Percentiles rank a stretch among this genome's conserved stretches.
Evolutionary conservation across 768 basidiomycete genomes (phyloP).

Genomic region (Termitomyces sp.): DNA sequence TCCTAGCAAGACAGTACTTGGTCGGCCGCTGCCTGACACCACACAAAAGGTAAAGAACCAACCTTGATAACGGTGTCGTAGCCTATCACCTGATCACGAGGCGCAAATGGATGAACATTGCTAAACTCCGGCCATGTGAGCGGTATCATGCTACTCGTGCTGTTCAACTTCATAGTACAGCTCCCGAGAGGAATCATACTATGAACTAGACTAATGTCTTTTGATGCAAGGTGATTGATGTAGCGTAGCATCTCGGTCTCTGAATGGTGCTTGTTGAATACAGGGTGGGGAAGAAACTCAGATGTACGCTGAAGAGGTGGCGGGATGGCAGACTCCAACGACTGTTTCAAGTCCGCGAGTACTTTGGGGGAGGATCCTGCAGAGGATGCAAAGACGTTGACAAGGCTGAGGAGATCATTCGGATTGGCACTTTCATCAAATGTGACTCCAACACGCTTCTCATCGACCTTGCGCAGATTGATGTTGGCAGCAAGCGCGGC

Average conservation of each 20-base stretch:
- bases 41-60: neutral
- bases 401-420: conserved; percentile 66
- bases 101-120: conserved; percentile 88
- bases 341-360: conserved; percentile 41
- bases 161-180: conserved; percentile 98
- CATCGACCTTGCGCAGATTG: conserved; percentile 79
- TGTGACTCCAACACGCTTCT: conserved; percentile 75
- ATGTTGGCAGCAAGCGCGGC: conserved; percentile 60
- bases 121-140: conserved; percentile 93
- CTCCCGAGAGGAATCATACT: conserved; percentile 95
- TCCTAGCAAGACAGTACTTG: conserved; percentile 44
- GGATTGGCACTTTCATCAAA: conserved; percentile 87
- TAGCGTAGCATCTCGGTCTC: conserved; percentile 99
- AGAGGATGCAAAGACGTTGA: conserved; percentile 70
- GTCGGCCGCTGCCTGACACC: neutral
- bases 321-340: conserved; percentile 45
- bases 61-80: conserved; percentile 81
- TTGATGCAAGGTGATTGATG: conserved; percentile 88
- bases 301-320: conserved; percentile 52
- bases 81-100: conserved; percentile 82
- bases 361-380: conserved; percentile 45
- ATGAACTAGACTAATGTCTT: conserved; percentile 93
- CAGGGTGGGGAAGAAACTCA: conserved; percentile 74
- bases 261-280: conserved; percentile 96
- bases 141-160: conserved; percentile 96